Conservation (phyloP, 441 rosid genomes). For the Syzygium malaccense region DNA sequence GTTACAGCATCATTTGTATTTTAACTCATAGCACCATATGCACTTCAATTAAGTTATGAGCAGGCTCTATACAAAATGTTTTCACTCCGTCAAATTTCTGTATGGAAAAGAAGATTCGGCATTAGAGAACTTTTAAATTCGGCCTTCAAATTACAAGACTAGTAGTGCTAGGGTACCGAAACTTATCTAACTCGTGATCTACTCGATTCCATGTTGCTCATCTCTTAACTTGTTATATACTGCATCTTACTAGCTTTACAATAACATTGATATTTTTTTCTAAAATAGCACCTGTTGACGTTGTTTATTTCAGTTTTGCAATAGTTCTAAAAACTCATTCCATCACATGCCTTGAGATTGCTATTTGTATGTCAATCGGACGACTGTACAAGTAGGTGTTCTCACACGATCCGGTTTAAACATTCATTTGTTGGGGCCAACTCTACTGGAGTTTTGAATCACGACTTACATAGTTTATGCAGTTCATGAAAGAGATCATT, state of each 20-base stretch:
- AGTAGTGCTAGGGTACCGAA: background rate
- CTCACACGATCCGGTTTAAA: background rate
- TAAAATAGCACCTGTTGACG: background rate
- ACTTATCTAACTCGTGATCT: background rate
- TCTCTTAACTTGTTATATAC: background rate
- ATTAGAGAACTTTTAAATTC: background rate
- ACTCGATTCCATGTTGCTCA: background rate
- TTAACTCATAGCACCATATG: background rate
- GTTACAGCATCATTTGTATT: background rate
- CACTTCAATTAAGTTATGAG: background rate
- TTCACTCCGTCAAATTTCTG: background rate
- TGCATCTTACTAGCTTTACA: background rate
- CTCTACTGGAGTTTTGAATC: background rate
- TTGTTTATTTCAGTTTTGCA: background rate
- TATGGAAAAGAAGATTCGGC: background rate
- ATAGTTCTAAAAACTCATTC: background rate
- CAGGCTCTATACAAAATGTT: background rate
- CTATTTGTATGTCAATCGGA: background rate
- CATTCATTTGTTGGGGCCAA: background rate
- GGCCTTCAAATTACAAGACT: background rate
- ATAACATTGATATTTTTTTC: background rate
- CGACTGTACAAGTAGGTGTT: background rate
- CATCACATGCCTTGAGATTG: background rate
- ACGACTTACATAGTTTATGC: background rate
- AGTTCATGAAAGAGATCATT: background rate